phyloP scores from a whole-genome alignment of 208 protist species.

The Acanthamoeba culbertsoni region DNA sequence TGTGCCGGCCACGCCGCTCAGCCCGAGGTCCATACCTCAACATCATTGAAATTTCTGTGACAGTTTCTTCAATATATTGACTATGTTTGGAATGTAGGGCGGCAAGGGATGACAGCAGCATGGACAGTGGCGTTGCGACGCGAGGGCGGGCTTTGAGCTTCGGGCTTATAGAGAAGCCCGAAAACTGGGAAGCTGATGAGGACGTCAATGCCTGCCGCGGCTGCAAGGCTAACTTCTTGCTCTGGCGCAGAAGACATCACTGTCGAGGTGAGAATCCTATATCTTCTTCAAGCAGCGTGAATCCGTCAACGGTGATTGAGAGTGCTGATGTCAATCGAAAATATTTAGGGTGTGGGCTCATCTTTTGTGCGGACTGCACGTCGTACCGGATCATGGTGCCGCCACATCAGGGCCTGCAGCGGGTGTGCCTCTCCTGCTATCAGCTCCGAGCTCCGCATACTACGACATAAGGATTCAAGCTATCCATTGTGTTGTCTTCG shows the following conservation, averaged over 20 bases:
- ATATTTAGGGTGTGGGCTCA: background rate
- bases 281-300: too few relatives aligned
- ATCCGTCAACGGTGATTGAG: too few relatives aligned
- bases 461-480: too few relatives aligned
- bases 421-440: background rate
- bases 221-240: background rate
- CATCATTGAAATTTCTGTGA: too few relatives aligned
- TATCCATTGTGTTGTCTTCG: too few relatives aligned
- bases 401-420: background rate
- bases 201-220: background rate
- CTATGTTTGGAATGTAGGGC: background rate
- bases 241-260: background rate
- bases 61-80: too few relatives aligned
- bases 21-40: background rate
- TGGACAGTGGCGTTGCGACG: background rate
- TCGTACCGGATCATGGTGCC: background rate
- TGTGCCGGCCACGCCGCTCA: background rate
- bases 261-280: too few relatives aligned
- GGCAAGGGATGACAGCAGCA: background rate
- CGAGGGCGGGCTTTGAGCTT: background rate
- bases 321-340: too few relatives aligned
- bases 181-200: background rate
- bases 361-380: background rate
- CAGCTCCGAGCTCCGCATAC: background rate
- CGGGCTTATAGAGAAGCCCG: background rate